phyloP scores from a whole-genome alignment of 805 yeast species.

The Candida silvicultrix region DNA sequence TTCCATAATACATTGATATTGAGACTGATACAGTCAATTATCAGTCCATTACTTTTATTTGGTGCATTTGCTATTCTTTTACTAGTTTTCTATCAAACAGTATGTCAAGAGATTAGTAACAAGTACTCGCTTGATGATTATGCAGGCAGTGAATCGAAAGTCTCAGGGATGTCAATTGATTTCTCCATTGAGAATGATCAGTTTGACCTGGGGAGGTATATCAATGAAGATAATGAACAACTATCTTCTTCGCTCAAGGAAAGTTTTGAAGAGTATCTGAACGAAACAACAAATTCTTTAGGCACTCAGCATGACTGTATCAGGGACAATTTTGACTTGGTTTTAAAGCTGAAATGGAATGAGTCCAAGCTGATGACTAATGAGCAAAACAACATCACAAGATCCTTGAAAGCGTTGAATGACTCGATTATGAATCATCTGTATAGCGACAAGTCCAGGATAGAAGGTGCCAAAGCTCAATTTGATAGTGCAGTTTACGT shows the following conservation, averaged over 20 bases:
- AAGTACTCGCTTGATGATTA: neutral
- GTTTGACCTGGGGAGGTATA: neutral
- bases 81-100: neutral
- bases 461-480: slow-evolving; percentile 26
- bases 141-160: neutral
- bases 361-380: neutral
- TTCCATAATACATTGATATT: neutral
- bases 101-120: neutral
- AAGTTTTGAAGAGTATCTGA: neutral
- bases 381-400: neutral
- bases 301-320: neutral
- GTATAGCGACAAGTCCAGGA: slow-evolving; percentile 42
- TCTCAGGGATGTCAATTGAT: neutral
- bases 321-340: neutral
- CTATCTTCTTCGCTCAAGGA: neutral
- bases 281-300: no score
- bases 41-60: neutral
- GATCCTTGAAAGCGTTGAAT: neutral
- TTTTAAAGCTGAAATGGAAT: neutral
- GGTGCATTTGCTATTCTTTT: neutral
- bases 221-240: neutral
- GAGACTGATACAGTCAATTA: neutral
- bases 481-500: neutral
- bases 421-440: slow-evolving; percentile 32
- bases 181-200: neutral